Conservation (phyloP, 23 red algal species). For the Agarophyton chilense region DNA sequence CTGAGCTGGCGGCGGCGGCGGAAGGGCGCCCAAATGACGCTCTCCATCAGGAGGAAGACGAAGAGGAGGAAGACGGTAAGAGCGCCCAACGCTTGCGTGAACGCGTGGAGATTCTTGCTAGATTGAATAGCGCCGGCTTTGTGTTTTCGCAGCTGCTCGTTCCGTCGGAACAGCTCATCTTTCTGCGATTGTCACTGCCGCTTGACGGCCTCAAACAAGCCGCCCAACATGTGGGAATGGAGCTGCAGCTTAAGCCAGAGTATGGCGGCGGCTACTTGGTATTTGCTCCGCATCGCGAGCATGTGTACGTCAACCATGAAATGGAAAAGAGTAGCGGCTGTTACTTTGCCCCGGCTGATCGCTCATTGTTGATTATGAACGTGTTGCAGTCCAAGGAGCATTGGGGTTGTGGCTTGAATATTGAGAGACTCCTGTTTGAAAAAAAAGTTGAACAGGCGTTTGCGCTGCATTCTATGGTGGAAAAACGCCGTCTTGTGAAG, state of each 20-base stretch:
- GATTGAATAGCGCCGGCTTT: constrained; percentile 67
- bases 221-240: constrained; percentile 49
- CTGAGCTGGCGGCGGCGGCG: too few relatives aligned
- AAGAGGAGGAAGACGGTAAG: constrained; percentile 2
- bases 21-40: too few relatives aligned
- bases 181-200: constrained; percentile 55
- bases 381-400: constrained; percentile 68
- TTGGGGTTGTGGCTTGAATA: constrained; percentile 76
- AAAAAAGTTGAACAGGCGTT: constrained; percentile 42
- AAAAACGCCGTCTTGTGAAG: constrained; percentile 21
- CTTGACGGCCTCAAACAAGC: constrained; percentile 49
- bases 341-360: constrained; percentile 76
- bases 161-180: constrained; percentile 45
- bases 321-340: constrained; percentile 13
- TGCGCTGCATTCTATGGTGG: constrained; percentile 46
- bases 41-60: too few relatives aligned
- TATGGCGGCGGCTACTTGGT: constrained; percentile 71
- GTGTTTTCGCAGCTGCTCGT: constrained; percentile 69
- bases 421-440: constrained; percentile 54
- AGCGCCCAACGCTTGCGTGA: background rate
- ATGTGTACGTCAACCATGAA: constrained; percentile 60
- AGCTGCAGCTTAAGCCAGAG: constrained; percentile 53
- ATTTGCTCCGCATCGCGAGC: constrained; percentile 29
- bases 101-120: constrained; percentile 66
- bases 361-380: constrained; percentile 45